A percentile compares a stretch with the other conserved stretches of the same genome.
Conservation (phyloP, 73 alveolate species). For the Urostyla sp. region DNA sequence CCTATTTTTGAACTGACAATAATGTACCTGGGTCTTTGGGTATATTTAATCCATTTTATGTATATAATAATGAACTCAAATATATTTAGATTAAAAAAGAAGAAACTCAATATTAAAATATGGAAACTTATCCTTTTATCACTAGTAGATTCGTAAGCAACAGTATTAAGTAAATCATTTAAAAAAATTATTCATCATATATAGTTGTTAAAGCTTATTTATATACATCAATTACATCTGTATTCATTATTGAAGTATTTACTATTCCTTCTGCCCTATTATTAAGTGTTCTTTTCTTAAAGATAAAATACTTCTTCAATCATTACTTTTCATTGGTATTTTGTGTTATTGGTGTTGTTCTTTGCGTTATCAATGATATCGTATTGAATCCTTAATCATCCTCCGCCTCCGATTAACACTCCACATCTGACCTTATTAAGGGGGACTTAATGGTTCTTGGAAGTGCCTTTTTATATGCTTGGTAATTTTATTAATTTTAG, state of each 20-base stretch:
- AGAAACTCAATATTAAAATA: background rate
- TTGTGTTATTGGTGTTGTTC: constrained; percentile 46
- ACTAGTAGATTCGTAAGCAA: constrained; percentile 38
- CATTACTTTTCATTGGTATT: constrained; percentile 46
- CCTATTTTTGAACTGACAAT: constrained; percentile 33
- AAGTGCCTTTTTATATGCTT: constrained; percentile 45
- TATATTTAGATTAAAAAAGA: constrained; percentile 1
- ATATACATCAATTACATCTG: constrained; percentile 61
- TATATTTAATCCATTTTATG: constrained; percentile 19
- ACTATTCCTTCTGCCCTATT: constrained; percentile 64
- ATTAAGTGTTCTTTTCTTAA: constrained; percentile 35
- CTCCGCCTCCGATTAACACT: background rate
- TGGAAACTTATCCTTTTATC: constrained; percentile 49
- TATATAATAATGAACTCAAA: background rate
- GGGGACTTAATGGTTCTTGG: constrained; percentile 55
- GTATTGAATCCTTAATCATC: background rate
- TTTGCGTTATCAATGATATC: constrained; percentile 30
- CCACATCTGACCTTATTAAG: background rate
- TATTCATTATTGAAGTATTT: constrained; percentile 60
- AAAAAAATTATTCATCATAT: background rate
- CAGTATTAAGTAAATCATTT: constrained; percentile 1
- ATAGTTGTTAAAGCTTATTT: constrained; percentile 55
- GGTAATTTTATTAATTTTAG: constrained; percentile 22
- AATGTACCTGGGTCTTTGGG: background rate
- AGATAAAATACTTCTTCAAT: constrained; percentile 27